Conservation (phyloP, 2,329 filamentous ascomycete species). For the Arachnomyces sp. region DNA sequence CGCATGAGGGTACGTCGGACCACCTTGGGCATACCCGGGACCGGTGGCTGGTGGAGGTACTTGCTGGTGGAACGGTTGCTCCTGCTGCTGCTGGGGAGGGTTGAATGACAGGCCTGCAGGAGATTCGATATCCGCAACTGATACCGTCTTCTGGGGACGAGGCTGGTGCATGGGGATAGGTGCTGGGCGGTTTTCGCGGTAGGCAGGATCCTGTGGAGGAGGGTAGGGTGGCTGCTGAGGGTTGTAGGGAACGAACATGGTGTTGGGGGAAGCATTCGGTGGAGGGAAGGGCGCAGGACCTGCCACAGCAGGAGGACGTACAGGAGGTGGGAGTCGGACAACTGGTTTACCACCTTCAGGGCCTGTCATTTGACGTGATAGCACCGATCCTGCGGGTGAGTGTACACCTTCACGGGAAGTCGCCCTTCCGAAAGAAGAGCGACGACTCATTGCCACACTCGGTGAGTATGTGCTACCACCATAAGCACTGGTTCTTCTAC, state of each 20-base stretch:
- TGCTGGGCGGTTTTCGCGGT: constrained; percentile 52
- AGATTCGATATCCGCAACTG: constrained; percentile 84
- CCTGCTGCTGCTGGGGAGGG: constrained; percentile 56
- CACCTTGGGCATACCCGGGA: constrained; percentile 45
- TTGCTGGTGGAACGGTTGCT: constrained; percentile 90
- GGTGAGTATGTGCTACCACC: constrained; percentile 74
- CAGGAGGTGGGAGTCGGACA: constrained; percentile 69
- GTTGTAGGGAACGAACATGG: constrained; percentile 25
- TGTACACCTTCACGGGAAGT: constrained; percentile 63
- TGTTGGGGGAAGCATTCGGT: constrained; percentile 1
- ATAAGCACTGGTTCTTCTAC: constrained; percentile 73
- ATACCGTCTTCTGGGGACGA: constrained; percentile 87
- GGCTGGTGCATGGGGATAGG: constrained; percentile 83
- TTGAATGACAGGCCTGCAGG: constrained; percentile 56
- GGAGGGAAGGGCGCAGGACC: constrained; percentile 14
- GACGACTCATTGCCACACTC: constrained; percentile 77
- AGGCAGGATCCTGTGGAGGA: constrained; percentile 47
- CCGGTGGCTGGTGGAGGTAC: constrained; percentile 66
- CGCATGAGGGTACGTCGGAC: constrained; percentile 49
- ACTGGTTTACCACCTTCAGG: constrained; percentile 61
- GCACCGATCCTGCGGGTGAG: constrained; percentile 70
- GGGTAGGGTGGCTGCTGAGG: constrained; percentile 45
- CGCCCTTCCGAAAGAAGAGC: constrained; percentile 68
- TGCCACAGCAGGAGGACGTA: constrained; percentile 22
- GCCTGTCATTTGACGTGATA: constrained; percentile 56